Evolutionary conservation across 2,329 filamentous ascomycete species (phyloP).

Genomic region (Cercospora citrullina): DNA sequence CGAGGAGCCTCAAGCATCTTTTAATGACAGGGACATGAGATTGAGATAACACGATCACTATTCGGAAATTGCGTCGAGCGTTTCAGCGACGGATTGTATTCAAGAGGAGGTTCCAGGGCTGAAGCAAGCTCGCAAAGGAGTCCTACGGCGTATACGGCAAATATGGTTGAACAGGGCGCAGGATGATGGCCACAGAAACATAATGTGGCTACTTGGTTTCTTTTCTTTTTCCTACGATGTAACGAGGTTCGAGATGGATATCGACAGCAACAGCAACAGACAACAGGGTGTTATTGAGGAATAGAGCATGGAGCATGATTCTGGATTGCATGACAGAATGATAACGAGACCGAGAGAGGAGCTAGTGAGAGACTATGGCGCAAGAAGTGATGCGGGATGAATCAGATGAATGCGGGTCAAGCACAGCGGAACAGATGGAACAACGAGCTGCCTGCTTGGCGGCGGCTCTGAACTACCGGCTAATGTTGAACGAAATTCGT

Average conservation of each 20-base stretch:
- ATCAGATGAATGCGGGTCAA: not conserved
- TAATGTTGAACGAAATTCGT: not conserved
- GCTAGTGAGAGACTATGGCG: not conserved
- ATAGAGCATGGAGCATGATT: not conserved
- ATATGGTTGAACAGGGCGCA: conserved; percentile 14
- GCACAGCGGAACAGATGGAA: not conserved
- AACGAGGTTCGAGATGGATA: conserved; percentile 12
- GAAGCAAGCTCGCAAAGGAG: not conserved
- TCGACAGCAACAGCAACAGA: conserved; percentile 15
- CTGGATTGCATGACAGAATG: not conserved
- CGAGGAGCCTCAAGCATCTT: conserved; percentile 20
- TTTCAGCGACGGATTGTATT: conserved; percentile 19
- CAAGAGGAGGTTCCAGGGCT: conserved; percentile 13
- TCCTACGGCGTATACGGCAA: conserved; percentile 8
- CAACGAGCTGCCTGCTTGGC: not conserved
- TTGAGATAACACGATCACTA: conserved; percentile 1
- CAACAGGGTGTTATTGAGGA: not conserved
- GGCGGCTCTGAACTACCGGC: not conserved
- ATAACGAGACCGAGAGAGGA: not conserved
- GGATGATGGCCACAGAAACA: conserved; percentile 12
- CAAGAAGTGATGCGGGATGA: not conserved
- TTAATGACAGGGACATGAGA: conserved; percentile 17
- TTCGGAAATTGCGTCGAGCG: conserved; percentile 17
- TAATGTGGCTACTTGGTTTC: conserved; percentile 5
- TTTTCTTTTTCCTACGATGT: conserved; percentile 14